A percentile compares a stretch with the other conserved stretches of the same genome.
Evolutionary conservation across 352 stramenopile species (phyloP).

Genomic region (Peronosclerospora sorghi): DNA sequence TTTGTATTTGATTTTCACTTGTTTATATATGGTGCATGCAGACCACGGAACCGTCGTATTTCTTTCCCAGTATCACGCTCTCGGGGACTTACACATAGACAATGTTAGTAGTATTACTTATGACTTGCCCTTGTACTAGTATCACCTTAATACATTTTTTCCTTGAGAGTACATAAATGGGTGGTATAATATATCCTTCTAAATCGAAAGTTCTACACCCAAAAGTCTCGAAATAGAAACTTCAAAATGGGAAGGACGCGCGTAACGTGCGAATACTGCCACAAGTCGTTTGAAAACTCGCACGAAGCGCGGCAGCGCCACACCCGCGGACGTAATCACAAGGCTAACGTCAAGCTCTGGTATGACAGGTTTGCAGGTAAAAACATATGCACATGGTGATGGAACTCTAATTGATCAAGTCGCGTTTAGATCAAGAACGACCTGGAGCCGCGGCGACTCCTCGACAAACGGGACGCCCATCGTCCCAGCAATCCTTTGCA

Average conservation of each 20-base stretch:
- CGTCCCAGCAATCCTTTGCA: background rate
- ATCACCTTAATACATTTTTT: too few relatives aligned
- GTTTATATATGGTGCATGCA: background rate
- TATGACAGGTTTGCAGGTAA: slow-evolving; percentile 70
- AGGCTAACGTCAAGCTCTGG: slow-evolving; percentile 77
- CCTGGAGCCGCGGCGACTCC: slow-evolving; percentile 6
- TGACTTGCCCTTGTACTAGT: too few relatives aligned
- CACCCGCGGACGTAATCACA: slow-evolving; percentile 57
- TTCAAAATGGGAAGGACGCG: slow-evolving; percentile 48
- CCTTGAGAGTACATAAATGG: too few relatives aligned
- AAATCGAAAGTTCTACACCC: too few relatives aligned
- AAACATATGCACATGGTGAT: background rate
- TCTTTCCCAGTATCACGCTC: slow-evolving; percentile 81
- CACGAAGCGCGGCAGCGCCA: slow-evolving; percentile 57
- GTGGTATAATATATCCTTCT: too few relatives aligned
- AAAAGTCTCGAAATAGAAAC: too few relatives aligned
- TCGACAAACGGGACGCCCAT: background rate
- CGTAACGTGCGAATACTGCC: slow-evolving; percentile 69
- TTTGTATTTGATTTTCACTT: background rate
- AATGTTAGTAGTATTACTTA: background rate
- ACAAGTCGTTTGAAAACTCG: slow-evolving; percentile 75
- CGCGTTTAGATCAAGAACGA: slow-evolving; percentile 29
- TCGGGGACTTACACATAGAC: slow-evolving; percentile 69
- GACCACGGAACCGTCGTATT: slow-evolving; percentile 64
- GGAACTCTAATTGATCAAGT: slow-evolving; percentile 1